Conservation (phyloP, 2,329 filamentous ascomycete species). For the Aspergillus fumigatiaffinis region DNA sequence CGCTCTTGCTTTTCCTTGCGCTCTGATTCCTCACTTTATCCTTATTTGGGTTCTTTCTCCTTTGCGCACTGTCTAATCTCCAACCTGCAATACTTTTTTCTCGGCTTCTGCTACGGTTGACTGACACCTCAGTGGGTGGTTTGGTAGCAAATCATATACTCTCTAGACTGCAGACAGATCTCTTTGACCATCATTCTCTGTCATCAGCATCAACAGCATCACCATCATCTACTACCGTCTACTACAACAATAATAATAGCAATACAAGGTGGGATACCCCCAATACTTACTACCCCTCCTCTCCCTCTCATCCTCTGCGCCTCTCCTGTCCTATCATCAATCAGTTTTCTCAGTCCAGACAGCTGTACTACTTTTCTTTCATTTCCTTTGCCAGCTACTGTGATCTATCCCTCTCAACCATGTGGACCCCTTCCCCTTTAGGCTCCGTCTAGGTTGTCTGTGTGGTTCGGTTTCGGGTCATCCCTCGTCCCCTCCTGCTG, state of each 20-base stretch:
- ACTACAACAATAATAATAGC: neutral
- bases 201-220: neutral
- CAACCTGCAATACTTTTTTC: neutral
- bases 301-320: constrained; percentile 3
- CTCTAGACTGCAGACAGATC: neutral
- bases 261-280: constrained; percentile 8
- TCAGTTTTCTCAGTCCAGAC: constrained; percentile 1
- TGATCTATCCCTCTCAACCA: neutral
- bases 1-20: neutral
- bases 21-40: neutral
- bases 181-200: neutral
- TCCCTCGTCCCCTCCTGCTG: neutral
- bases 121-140: neutral
- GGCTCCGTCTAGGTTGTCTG: neutral
- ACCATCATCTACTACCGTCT: neutral
- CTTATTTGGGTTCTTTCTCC: neutral
- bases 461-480: neutral
- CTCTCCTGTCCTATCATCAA: neutral
- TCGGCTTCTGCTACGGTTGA: neutral
- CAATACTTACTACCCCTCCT: constrained; percentile 9
- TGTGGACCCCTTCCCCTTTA: neutral
- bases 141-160: neutral
- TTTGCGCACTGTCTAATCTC: neutral
- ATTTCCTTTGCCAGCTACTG: neutral
- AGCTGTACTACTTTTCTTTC: constrained; percentile 6